Base-by-base conservation (phyloP, 768 basidiomycete species). In the Butyriboletus loyo region DNA sequence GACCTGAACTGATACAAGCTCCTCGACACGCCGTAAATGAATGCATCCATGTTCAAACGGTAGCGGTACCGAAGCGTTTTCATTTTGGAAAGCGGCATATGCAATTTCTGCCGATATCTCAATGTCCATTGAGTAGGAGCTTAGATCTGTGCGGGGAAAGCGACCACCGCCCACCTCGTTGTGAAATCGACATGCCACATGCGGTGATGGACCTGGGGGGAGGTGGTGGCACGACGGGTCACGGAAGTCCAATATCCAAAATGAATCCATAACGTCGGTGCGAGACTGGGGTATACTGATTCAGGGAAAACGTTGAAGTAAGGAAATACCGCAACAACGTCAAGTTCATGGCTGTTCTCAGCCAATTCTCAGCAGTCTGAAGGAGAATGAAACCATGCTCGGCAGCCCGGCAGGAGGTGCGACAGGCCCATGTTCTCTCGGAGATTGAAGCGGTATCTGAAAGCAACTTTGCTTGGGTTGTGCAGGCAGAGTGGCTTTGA, bases 401-500 rank as follows among this genome's bases (percentile, higher is more conserved):
- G 66, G 64, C 59, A 57, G 1, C 17, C 8, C 61, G 67, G 63
- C 68, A 50, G n/a, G 21, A 13, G 37, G 48, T 65, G 58, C 66
- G 64, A 56, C 31, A 27, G 25, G n/a, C 28, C 5, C 21, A 17
- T 25, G 2, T 27, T 32, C 56, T 21, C 24, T 62, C 60, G 55
- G 61, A 59, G 55, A 48, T 56, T 57, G 42, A 55, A 64, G 50
- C 70, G 66, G 66, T 22, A 43, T 45, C 43, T 40, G 28, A 72
- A 70, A 57, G 40, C 52, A 45, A 48, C 56, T 56, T 46, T 48
- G 62, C 62, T 62, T 59, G 60, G 62, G 67, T 63, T 61, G 63
- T 70, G 66, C 54, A 49, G 61, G 59, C 61, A 59, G 61, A 54
- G 66, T 70, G 66, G 66, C 66, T 70, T 61, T 67, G 55, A 66